These are phyloP conservation scores for Paramarasmius palmivorus DNA, from an alignment of 1,284 basidiomycete genomes.

Conservation along the genomic window DNA sequence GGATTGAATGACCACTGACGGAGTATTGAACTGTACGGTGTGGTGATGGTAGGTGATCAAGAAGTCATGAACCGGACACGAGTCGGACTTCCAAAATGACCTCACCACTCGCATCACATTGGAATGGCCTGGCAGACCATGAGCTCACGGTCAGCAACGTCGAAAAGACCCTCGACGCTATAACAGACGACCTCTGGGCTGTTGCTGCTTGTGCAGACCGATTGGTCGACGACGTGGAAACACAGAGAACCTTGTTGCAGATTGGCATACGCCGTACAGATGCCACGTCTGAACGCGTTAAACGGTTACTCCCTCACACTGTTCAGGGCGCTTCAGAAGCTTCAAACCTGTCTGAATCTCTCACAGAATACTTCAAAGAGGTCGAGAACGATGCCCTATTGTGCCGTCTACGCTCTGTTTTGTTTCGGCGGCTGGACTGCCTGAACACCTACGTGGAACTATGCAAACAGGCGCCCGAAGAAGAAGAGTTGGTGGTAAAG, in stretches of 20 bases:
- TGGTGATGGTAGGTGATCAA: too few species aligned
- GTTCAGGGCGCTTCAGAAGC: slow-evolving; percentile 19
- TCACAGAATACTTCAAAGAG: slow-evolving; percentile 44
- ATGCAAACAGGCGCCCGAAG: slow-evolving; percentile 38
- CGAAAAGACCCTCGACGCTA: slow-evolving; percentile 44
- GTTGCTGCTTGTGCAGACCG: slow-evolving; percentile 71
- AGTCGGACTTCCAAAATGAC: slow-evolving; percentile 12
- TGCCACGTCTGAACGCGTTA: slow-evolving; percentile 46
- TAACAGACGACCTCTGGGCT: slow-evolving; percentile 73
- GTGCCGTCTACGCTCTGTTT: slow-evolving; percentile 58
- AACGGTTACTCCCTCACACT: slow-evolving; percentile 26
- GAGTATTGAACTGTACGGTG: too few species aligned
- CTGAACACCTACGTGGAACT: slow-evolving; percentile 70
- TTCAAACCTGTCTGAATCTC: slow-evolving; percentile 37
- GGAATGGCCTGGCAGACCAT: slow-evolving; percentile 56
- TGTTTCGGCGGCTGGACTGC: slow-evolving; percentile 64
- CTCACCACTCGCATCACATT: slow-evolving; percentile 46
- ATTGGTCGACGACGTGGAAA: slow-evolving; percentile 53
- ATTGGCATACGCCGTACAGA: slow-evolving; percentile 62
- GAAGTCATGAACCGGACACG: too few species aligned
- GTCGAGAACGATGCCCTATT: slow-evolving; percentile 60
- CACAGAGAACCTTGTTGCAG: slow-evolving; percentile 59
- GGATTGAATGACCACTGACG: too few species aligned
- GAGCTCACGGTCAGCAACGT: slow-evolving; percentile 54
- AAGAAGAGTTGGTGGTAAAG: slow-evolving; percentile 24